These are phyloP conservation scores for Trametes cinnabarina DNA, from an alignment of 768 basidiomycete species.

Conservation along the genomic window DNA sequence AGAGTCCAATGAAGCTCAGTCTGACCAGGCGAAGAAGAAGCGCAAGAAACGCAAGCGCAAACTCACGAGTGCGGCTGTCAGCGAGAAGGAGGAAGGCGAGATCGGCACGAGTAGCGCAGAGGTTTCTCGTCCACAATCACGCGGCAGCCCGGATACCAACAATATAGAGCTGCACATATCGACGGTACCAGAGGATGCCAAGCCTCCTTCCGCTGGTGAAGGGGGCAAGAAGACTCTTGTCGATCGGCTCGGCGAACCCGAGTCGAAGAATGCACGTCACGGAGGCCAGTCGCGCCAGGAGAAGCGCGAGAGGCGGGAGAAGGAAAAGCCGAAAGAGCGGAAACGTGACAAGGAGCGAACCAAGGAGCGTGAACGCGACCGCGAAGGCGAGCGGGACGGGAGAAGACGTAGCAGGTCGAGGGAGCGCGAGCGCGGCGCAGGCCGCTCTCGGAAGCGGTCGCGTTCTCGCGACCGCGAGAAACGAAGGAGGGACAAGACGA, in stretches of 20 bases:
- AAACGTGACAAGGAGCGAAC: conserved; percentile 2
- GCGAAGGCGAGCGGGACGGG: not conserved
- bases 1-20: too few relatives aligned
- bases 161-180: not conserved
- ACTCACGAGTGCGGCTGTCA: not conserved
- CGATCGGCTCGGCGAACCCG: not conserved
- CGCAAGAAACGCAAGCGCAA: conserved; percentile 23
- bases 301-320: conserved; percentile 1
- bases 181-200: not conserved
- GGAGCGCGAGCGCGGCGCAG: conserved; percentile 1
- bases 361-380: not conserved
- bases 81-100: conserved; percentile 25
- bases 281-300: not conserved
- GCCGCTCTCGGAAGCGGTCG: conserved; percentile 7
- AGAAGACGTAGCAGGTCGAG: conserved; percentile 6
- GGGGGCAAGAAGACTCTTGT: not conserved
- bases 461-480: conserved; percentile 5
- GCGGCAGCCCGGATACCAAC: conserved; percentile 2
- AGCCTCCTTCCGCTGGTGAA: not conserved
- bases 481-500: not conserved
- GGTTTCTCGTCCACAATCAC: conserved; percentile 18
- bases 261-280: not conserved
- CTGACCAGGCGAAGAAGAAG: conserved; percentile 5
- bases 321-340: not conserved
- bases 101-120: conserved; percentile 15